Percentiles rank a stretch among this genome's conserved stretches.
phyloP scores from a whole-genome alignment of 495 filamentous ascomycete genomes.

The Physcia stellaris region DNA sequence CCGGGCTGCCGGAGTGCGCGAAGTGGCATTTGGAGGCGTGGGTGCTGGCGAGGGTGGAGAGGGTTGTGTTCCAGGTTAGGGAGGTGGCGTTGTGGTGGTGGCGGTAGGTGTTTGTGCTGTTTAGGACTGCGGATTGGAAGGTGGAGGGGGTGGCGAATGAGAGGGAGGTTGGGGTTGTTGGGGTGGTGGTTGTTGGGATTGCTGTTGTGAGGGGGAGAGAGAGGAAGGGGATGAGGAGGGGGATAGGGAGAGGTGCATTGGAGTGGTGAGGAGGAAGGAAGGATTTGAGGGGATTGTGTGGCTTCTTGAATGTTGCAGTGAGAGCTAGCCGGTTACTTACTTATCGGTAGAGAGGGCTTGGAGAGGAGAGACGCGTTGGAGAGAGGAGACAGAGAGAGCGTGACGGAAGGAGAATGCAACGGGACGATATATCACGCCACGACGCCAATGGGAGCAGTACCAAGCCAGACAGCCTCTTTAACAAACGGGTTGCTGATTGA shows the following conservation, averaged over 20 bases:
- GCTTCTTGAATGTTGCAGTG: too few species aligned
- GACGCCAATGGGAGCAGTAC: too few species aligned
- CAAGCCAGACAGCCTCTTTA: too few species aligned
- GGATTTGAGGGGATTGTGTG: not conserved
- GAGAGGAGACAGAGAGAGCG: too few species aligned
- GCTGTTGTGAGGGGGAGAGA: not conserved
- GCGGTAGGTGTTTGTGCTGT: slow-evolving; percentile 56
- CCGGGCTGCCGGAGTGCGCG: slow-evolving; percentile 49
- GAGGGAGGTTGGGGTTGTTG: slow-evolving; percentile 51
- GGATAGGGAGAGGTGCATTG: not conserved
- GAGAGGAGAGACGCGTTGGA: too few species aligned
- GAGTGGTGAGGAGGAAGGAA: not conserved
- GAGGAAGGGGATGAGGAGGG: not conserved
- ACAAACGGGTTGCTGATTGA: too few species aligned
- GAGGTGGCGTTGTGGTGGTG: slow-evolving; percentile 43
- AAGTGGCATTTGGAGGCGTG: slow-evolving; percentile 44
- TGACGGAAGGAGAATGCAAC: too few species aligned
- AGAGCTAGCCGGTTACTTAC: too few species aligned
- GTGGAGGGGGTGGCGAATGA: slow-evolving; percentile 53
- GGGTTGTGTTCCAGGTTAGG: slow-evolving; percentile 52
- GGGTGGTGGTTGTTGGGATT: slow-evolving; percentile 21
- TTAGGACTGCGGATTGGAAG: slow-evolving; percentile 48
- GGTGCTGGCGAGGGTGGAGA: slow-evolving; percentile 39
- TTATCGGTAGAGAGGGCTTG: too few species aligned
- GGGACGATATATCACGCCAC: too few species aligned